These are phyloP conservation scores for Penicillium psychrosexuale DNA, from an alignment of 2,329 filamentous ascomycete species.

Conservation along the genomic window DNA sequence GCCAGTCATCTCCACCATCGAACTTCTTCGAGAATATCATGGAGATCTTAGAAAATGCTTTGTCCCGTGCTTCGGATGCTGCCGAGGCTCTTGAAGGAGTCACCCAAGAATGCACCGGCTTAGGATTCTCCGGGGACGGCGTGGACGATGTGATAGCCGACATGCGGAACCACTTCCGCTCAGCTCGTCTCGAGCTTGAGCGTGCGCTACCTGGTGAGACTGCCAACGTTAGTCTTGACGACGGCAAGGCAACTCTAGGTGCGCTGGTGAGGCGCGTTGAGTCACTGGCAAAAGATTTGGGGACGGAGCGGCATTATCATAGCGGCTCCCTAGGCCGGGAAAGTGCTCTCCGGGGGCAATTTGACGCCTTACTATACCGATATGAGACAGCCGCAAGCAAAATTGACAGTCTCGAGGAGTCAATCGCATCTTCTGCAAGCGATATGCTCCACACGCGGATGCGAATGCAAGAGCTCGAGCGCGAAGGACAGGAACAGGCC, in stretches of 20 bases:
- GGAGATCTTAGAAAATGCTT: slow-evolving; percentile 34
- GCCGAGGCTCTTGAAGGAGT: slow-evolving; percentile 36
- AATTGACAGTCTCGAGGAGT: slow-evolving; percentile 39
- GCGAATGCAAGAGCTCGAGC: slow-evolving; percentile 43
- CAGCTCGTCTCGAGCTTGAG: slow-evolving; percentile 46
- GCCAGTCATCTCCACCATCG: slow-evolving; percentile 36
- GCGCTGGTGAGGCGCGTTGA: slow-evolving; percentile 41
- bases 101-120: slow-evolving; percentile 33
- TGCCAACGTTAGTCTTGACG: slow-evolving; percentile 33
- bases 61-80: slow-evolving; percentile 40
- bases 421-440: slow-evolving; percentile 42
- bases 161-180: slow-evolving; percentile 41
- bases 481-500: slow-evolving; percentile 40
- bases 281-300: slow-evolving; percentile 33
- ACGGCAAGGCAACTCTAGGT: slow-evolving; percentile 41
- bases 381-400: slow-evolving; percentile 39
- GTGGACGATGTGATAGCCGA: slow-evolving; percentile 34
- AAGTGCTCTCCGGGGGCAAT: slow-evolving; percentile 43
- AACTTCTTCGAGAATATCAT: slow-evolving; percentile 40
- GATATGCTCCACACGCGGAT: slow-evolving; percentile 47
- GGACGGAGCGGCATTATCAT: slow-evolving; percentile 33
- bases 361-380: slow-evolving; percentile 41
- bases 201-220: slow-evolving; percentile 45
- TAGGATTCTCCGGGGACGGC: slow-evolving; percentile 40
- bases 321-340: slow-evolving; percentile 38